Conservation (phyloP, 305 asterid genomes). For the Solanum hybrid region DNA sequence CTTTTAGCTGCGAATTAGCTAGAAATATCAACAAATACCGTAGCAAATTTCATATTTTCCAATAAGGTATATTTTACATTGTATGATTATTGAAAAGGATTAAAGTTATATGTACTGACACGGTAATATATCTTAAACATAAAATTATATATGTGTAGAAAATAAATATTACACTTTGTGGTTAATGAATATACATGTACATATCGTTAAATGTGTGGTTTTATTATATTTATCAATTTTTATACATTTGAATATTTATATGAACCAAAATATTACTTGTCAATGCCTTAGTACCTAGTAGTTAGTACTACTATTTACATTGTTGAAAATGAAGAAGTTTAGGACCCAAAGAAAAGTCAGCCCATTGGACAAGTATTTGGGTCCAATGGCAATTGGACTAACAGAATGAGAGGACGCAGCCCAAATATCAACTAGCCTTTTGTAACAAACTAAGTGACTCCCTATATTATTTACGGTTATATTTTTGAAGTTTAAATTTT, state of each 20-base stretch:
- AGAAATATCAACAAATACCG: neutral
- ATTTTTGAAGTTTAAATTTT: neutral
- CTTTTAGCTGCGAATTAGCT: neutral
- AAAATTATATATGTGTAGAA: neutral
- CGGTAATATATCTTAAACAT: neutral
- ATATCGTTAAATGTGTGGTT: neutral
- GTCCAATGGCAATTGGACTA: neutral
- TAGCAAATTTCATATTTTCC: no score
- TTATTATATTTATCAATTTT: neutral
- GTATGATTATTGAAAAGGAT: neutral
- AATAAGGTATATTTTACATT: neutral
- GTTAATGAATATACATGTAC: neutral
- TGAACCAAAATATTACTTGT: neutral
- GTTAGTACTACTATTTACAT: neutral
- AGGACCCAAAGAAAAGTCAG: neutral
- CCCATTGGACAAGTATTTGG: neutral
- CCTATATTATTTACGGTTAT: neutral
- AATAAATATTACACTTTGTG: neutral
- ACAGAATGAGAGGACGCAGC: neutral
- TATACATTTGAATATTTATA: neutral
- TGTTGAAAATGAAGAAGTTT: neutral
- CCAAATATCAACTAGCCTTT: neutral
- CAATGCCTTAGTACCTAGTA: neutral
- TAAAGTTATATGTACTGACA: neutral
- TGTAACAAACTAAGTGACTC: neutral